phyloP scores from a whole-genome alignment of 257 asterid species.

The Capsicum chinense region DNA sequence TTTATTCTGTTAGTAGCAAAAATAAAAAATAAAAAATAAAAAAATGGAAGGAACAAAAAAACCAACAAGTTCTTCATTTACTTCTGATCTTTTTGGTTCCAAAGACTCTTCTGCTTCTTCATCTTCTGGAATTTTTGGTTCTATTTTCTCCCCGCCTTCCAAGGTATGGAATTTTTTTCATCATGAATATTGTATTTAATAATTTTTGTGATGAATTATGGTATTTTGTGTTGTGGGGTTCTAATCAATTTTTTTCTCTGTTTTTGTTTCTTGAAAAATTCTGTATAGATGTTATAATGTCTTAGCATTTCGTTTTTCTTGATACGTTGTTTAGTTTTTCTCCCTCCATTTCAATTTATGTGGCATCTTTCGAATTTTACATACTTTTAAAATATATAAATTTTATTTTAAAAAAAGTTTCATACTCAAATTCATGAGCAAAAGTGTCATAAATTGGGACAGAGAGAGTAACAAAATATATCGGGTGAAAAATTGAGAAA shows the following conservation, averaged over 20 bases:
- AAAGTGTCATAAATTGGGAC: no score
- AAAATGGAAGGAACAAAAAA: slow-evolving; percentile 74
- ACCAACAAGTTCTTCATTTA: slow-evolving; percentile 68
- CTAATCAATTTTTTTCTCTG: neutral
- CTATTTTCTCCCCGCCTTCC: slow-evolving; percentile 69
- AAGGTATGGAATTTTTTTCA: slow-evolving; percentile 45
- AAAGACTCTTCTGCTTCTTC: slow-evolving; percentile 55
- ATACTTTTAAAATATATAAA: no score
- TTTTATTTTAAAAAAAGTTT: no score
- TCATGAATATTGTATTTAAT: neutral
- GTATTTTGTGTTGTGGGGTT: neutral
- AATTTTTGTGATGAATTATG: slow-evolving; percentile 6
- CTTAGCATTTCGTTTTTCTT: no score
- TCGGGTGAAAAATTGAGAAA: no score
- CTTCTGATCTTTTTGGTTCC: slow-evolving; percentile 89
- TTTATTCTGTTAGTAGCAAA: neutral
- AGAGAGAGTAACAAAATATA: no score
- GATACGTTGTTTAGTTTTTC: no score
- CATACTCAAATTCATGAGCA: no score
- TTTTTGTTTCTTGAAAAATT: neutral
- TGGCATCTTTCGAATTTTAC: no score
- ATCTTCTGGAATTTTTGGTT: slow-evolving; percentile 60
- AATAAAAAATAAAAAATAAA: slow-evolving; percentile 8
- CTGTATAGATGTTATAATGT: no score
- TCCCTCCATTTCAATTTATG: no score